Evolutionary conservation across 768 basidiomycete genomes (phyloP).

Genomic region (Auriculariales sp.): DNA sequence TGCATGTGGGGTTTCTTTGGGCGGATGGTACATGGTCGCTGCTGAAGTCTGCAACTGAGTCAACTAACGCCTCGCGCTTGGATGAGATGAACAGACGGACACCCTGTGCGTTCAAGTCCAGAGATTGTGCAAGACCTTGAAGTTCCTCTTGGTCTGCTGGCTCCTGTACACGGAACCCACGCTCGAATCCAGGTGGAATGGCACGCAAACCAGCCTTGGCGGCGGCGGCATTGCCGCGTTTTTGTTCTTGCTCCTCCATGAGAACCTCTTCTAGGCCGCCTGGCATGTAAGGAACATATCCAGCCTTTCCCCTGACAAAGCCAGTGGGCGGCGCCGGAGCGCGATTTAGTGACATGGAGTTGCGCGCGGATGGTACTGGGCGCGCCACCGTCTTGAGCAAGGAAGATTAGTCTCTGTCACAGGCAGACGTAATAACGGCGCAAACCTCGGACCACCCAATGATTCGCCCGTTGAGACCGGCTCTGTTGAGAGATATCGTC

Average conservation of each 20-base stretch:
- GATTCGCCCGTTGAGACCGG: constrained; percentile 67
- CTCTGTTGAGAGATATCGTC: constrained; percentile 52
- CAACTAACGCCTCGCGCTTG: background rate
- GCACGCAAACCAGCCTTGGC: constrained; percentile 29
- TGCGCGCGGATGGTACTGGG: constrained; percentile 51
- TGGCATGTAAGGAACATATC: constrained; percentile 86
- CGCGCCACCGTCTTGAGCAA: constrained; percentile 35
- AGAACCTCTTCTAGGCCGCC: constrained; percentile 71
- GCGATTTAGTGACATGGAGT: constrained; percentile 74
- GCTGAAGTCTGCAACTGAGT: background rate
- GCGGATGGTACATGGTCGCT: background rate
- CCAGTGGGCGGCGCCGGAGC: constrained; percentile 64
- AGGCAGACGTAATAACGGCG: background rate
- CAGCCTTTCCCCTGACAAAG: constrained; percentile 90
- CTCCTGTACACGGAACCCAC: constrained; percentile 61
- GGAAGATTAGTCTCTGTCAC: background rate
- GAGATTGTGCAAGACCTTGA: too few species aligned
- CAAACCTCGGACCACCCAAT: constrained; percentile 70
- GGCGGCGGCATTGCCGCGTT: constrained; percentile 11
- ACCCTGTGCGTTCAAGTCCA: too few species aligned
- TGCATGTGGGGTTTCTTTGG: background rate
- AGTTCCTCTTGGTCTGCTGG: constrained; percentile 21
- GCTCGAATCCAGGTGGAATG: constrained; percentile 68
- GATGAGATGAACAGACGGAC: too few species aligned
- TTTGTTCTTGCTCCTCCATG: constrained; percentile 23